Base-by-base conservation (phyloP, 2,329 filamentous ascomycete species). In the Dactylellina sp. region DNA sequence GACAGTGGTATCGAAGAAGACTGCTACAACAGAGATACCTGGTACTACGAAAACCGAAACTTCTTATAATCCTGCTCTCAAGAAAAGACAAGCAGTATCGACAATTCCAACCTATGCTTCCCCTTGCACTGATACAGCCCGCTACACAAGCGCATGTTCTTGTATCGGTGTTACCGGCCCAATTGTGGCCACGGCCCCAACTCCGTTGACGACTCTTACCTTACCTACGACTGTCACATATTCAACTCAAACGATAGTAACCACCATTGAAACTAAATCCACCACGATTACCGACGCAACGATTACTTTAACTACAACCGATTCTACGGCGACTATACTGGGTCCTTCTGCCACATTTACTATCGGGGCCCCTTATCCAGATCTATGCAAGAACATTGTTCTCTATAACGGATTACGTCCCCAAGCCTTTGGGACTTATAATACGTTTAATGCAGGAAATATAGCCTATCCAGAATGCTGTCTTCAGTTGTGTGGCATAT, bases 111-210 rank as follows among this genome's bases (percentile, higher is more conserved):
- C 44, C 22, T 80, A 80, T 61, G 79, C 79, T 4, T 75, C 75
- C 1, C 55, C 76, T 9, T 80, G 79, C 77, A 46, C 57, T 2
- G 55, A 74, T 39, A 39, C 60, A 0, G 47, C 28, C 28, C 28
- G 46, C 6, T 80, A 79, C 75, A 64, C 74, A 9, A 78, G 76
- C 65, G 79, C 79, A 5, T 80, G 79, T 75, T 77, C 76, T 0
- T 80, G 79, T 76, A 77, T 76, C 25, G 79, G 79, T 28, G 16
- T 63, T 2, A 44, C 37, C 5, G 60, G 60, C 1, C 60, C 60
- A 6, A 55, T 63, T 9, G 7, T 46, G 7, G 60, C 35, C 5
- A 63, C 60, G 18, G 60, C 60, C 3, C 60, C 60, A 14, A 55
- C 47, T n/a, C 60, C 60, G 7, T 63, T 47, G 40, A 55, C 39